phyloP scores from a whole-genome alignment of 768 basidiomycete genomes.

The Phylloporus sp. region DNA sequence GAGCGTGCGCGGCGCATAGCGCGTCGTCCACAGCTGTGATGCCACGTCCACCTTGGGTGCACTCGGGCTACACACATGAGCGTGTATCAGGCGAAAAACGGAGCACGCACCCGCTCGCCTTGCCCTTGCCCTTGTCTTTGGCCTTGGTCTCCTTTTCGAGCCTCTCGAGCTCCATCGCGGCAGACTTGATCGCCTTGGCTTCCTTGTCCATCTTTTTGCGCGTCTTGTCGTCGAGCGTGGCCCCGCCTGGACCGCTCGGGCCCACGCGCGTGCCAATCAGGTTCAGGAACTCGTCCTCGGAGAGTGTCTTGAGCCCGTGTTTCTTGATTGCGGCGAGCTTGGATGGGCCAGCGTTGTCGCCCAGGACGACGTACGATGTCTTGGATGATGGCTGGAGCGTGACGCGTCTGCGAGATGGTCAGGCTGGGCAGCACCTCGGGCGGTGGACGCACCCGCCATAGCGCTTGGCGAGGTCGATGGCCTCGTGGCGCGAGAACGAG shows the following conservation, averaged over 20 bases:
- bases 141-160: constrained; percentile 55
- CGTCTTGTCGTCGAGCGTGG: constrained; percentile 69
- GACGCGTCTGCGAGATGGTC: constrained; percentile 59
- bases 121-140: constrained; percentile 6
- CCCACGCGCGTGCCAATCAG: constrained; percentile 74
- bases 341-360: constrained; percentile 80
- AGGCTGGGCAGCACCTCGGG: background rate
- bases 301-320: constrained; percentile 67
- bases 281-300: constrained; percentile 83
- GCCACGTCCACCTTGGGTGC: constrained; percentile 39
- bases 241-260: constrained; percentile 31
- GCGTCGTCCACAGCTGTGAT: constrained; percentile 88
- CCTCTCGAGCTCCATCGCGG: constrained; percentile 75
- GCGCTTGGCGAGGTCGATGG: constrained; percentile 83
- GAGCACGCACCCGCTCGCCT: constrained; percentile 19
- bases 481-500: constrained; percentile 85
- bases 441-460: constrained; percentile 74
- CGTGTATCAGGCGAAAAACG: background rate
- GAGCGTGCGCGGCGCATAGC: constrained; percentile 84
- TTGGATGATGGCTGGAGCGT: constrained; percentile 84
- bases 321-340: constrained; percentile 89
- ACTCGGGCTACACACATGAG: constrained; percentile 13
- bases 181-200: constrained; percentile 64
- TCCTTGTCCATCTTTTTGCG: constrained; percentile 81
- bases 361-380: constrained; percentile 87